Base-by-base conservation (phyloP, 495 filamentous ascomycete genomes). In the Hypoxylon cercidicola region DNA sequence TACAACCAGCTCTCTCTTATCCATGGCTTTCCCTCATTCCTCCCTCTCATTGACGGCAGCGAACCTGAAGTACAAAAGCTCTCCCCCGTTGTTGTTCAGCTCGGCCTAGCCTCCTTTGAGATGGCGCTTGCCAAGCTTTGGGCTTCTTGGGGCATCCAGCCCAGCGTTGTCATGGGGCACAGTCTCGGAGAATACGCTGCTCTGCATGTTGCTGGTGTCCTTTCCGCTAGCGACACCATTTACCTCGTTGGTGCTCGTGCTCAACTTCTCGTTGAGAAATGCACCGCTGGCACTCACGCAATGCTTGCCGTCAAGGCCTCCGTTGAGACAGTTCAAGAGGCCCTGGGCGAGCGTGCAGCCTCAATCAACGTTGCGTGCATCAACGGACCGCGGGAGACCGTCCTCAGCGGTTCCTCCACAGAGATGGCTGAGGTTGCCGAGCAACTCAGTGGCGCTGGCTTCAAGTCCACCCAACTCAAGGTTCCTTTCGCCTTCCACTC, bases 141-240 rank as follows among this genome's bases (percentile, higher is more conserved):
- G 93, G 76, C 68, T 18, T 88, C 91, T 7, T 89, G 92, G 84
- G 93, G 91, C 34, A 82, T 96, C 57, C 85, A 75, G 19, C 93
- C 93, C 16, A 80, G 84, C 50, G 89, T 87, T 37, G 91, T 96
- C 2, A 79, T 97, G 34, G 93, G 93, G 19, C 93, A 97, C 78
- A 96, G 92, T 72, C 66, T 86, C 11, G 93, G 93, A 57, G 93
- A 97, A 73, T 97, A 94, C 77, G 92, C 93, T 45, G 93, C 93
- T 13, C 79, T 97, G 1, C 84, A 93, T 68, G 87, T 89, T 32
- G 87, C 93, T 15, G 93, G 92, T 50, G 88, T 96, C 12, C 76
- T 97, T 9, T 90, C 89, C 8, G 89, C 86, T 28, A 87, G 85
- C 62, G 93, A 96, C 69, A 88, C 89, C 21, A 87, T 97, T 66